Evolutionary conservation across 768 basidiomycete species (phyloP), one percentile per base, ranked within the genome.

Genomic region (Termitomyces sp.): DNA sequence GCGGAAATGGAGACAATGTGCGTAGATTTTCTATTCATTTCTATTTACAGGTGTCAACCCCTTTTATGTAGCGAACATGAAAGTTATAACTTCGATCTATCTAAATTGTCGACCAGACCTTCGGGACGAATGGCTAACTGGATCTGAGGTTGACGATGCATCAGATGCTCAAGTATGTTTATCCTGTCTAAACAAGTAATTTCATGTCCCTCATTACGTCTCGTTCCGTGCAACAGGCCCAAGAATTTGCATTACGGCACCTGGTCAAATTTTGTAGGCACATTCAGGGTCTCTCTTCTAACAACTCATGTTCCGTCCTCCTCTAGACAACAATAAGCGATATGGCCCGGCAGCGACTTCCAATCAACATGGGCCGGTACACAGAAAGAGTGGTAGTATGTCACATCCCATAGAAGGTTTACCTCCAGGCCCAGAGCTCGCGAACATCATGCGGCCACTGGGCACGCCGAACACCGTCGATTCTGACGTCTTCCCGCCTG

Each of bases 61-160:
- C 28, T 59, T 42, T 52, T 35, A 18, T 52, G 55, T 69, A 98
- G 96, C 94, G 22, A 99, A 98, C 73, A 99, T 99, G 97, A 98
- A 99, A 76, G 92, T 98, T 59, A 98, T 99, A 67, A 99, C 97
- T 9, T 88, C 96, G 18, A 98, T 99, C 65, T 99, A 99, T 74
- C 80, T 98, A 60, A 97, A 98, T 69, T 98, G 96, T 71, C 84
- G 97, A 57, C 97, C 97, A 8, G 96, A 98, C 70, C 81, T 99
- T 45, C 85, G 96, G 20, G 97, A 99, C 73, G 97, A 98, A 69
- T 99, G 97, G 97, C 81, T 99, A 45, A 91, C 94, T 13, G 93
- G 93, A 0, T 88, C 87, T 15, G 96, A 98, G 72, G 88, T 92
- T 11, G 96, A 98, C 64, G 92, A 92, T 64, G 90, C 89, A 56